phyloP scores from a whole-genome alignment of 805 yeast genomes.

The Lipomyces spencermartinsiae region DNA sequence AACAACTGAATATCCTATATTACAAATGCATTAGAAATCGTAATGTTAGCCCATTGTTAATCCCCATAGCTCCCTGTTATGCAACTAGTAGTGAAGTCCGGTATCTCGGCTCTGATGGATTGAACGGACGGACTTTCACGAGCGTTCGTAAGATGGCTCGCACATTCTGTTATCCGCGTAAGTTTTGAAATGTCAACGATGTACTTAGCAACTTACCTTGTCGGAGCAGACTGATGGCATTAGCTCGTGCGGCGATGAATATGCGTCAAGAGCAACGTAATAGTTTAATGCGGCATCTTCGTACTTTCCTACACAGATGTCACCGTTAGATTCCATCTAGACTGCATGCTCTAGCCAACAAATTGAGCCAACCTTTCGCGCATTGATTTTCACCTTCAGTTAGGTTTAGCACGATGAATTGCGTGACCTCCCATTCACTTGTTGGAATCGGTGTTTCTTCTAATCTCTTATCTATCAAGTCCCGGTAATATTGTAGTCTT shows the following conservation, averaged over 20 bases:
- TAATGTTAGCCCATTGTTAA: neutral
- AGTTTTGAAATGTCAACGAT: neutral
- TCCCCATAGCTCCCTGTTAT: neutral
- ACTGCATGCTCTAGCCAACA: neutral
- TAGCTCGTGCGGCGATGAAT: slow-evolving; percentile 93
- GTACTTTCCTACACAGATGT: slow-evolving; percentile 49
- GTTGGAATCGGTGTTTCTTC: slow-evolving; percentile 9
- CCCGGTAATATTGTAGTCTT: slow-evolving; percentile 14
- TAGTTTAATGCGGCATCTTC: slow-evolving; percentile 86
- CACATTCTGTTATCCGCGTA: slow-evolving; percentile 18
- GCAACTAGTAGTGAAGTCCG: slow-evolving; percentile 10
- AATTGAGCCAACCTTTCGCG: slow-evolving; percentile 9
- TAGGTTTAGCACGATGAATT: slow-evolving; percentile 18
- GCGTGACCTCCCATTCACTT: slow-evolving; percentile 2
- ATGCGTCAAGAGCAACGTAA: slow-evolving; percentile 90
- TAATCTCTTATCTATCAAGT: slow-evolving; percentile 18
- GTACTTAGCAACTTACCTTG: slow-evolving; percentile 13
- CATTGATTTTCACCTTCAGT: slow-evolving; percentile 15
- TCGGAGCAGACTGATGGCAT: slow-evolving; percentile 47
- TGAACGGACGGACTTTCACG: slow-evolving; percentile 25
- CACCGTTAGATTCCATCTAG: neutral
- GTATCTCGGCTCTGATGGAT: slow-evolving; percentile 10
- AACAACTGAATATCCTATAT: neutral
- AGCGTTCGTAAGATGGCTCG: slow-evolving; percentile 20
- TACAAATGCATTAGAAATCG: neutral